A percentile compares a stretch with the other conserved stretches of the same genome.
Conservation (phyloP, 352 stramenopile species). For the Aphanomyces cochlioides region DNA sequence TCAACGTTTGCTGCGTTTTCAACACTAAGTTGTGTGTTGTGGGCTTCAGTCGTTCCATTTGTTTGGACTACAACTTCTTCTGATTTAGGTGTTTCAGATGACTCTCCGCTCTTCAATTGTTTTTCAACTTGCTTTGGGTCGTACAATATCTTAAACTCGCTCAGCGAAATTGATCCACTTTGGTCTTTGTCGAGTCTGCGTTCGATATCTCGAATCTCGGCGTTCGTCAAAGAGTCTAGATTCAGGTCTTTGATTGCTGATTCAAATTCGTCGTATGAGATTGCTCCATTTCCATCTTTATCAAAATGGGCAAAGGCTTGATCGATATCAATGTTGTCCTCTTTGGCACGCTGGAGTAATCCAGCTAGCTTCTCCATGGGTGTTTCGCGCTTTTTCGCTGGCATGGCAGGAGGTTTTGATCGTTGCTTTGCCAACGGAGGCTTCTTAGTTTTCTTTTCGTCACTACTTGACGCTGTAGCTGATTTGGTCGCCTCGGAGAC, state of each 20-base stretch:
- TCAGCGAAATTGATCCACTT: conserved; percentile 42
- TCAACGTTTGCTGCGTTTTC: too few species aligned
- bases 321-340: conserved; percentile 31
- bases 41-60: too few species aligned
- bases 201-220: conserved; percentile 40
- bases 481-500: background rate
- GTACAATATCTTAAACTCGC: conserved; percentile 33
- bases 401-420: too few species aligned
- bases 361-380: conserved; percentile 26
- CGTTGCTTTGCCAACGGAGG: conserved; percentile 12
- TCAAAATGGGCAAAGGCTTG: conserved; percentile 45
- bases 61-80: too few species aligned
- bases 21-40: too few species aligned
- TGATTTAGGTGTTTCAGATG: too few species aligned
- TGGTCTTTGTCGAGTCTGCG: conserved; percentile 49
- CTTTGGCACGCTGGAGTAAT: conserved; percentile 32
- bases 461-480: background rate
- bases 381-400: conserved; percentile 1
- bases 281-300: conserved; percentile 42
- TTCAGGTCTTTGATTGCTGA: conserved; percentile 45
- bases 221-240: conserved; percentile 41
- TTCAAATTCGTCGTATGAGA: conserved; percentile 57
- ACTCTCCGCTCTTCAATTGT: too few species aligned
- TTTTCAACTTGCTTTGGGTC: background rate
- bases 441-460: background rate